Evolutionary conservation across 2,329 filamentous ascomycete genomes (phyloP), one percentile per base, ranked within the genome.

Genomic region (Corinectria fuckeliana): DNA sequence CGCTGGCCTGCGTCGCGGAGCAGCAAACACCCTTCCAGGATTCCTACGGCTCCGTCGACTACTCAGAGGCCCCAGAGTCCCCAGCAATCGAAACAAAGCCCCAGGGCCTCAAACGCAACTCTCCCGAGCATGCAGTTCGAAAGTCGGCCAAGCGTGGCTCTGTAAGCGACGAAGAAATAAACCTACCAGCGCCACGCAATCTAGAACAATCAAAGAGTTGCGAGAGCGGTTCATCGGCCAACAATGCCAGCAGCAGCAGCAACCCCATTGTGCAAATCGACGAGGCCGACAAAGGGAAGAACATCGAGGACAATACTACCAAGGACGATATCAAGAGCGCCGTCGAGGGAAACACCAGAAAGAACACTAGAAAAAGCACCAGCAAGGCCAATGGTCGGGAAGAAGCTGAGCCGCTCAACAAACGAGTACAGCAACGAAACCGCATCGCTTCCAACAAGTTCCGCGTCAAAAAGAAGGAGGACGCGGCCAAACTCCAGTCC

Each of bases 361-460:
- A 42, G n/a, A n/a, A n/a, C n/a, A n/a, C n/a, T n/a, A n/a, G n/a
- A n/a, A n/a, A n/a, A n/a, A n/a, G n/a, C n/a, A n/a, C n/a, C n/a
- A n/a, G n/a, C n/a, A n/a, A n/a, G n/a, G n/a, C n/a, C n/a, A n/a
- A n/a, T n/a, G n/a, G n/a, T 14, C 42, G 34, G 0, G 6, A 42
- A 14, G 25, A 9, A 2, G 10, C 3, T 1, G 36, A 51, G 1
- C n/a, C 41, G 0, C 8, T 28, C 8, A 54, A 4, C 6, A 58
- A 18, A 18, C 38, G 16, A 0, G 3, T 63, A 0, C 66, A 67
- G 2, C 60, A 62, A 25, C 56, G 67, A n/a, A 71, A 67, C 16
- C 67, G 69, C 9, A 18, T 68, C 8, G 69, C 69, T 3, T 68
- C 70, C 47, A 71, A 66, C 51, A 70, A 63, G 25, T 69, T 69